Evolutionary conservation across 495 filamentous ascomycete species (phyloP).

Genomic region (Daldinia decipiens): DNA sequence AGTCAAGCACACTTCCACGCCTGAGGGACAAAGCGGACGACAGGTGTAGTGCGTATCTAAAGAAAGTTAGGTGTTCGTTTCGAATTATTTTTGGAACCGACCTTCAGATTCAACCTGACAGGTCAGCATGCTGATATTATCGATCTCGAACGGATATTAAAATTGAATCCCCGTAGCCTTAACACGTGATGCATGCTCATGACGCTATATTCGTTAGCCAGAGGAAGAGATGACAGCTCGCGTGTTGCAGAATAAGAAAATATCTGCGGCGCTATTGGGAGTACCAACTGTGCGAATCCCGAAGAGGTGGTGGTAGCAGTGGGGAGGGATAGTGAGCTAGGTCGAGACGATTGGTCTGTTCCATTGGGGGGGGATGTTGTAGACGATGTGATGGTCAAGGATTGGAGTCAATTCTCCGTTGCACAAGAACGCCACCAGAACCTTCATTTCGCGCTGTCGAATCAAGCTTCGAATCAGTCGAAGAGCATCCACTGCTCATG

Average conservation of each 20-base stretch:
- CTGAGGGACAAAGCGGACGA: constrained; percentile 17
- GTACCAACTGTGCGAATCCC: not conserved
- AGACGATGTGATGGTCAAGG: not conserved
- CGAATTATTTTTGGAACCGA: constrained; percentile 37
- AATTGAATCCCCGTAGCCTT: not conserved
- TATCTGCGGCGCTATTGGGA: constrained; percentile 4
- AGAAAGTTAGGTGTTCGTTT: constrained; percentile 12
- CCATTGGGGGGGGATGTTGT: not conserved
- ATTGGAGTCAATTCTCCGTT: constrained; percentile 3
- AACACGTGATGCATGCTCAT: not conserved
- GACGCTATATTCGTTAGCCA: not conserved
- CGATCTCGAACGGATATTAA: constrained; percentile 1
- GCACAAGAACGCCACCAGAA: constrained; percentile 17
- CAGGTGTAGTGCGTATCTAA: constrained; percentile 4
- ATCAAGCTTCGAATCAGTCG: constrained; percentile 36
- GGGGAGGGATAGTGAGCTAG: not conserved
- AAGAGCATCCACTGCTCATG: constrained; percentile 18
- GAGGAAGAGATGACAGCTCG: not conserved
- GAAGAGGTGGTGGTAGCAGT: constrained; percentile 6
- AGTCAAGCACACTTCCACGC: constrained; percentile 5
- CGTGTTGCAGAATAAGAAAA: constrained; percentile 1
- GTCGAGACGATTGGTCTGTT: not conserved
- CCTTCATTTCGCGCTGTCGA: constrained; percentile 29
- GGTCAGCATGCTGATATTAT: not conserved
- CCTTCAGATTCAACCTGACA: not conserved